A percentile compares a stretch with the other conserved stretches of the same genome.
These are phyloP conservation scores for Royoungia palumana DNA, from an alignment of 768 basidiomycete species.

Conservation along the genomic window DNA sequence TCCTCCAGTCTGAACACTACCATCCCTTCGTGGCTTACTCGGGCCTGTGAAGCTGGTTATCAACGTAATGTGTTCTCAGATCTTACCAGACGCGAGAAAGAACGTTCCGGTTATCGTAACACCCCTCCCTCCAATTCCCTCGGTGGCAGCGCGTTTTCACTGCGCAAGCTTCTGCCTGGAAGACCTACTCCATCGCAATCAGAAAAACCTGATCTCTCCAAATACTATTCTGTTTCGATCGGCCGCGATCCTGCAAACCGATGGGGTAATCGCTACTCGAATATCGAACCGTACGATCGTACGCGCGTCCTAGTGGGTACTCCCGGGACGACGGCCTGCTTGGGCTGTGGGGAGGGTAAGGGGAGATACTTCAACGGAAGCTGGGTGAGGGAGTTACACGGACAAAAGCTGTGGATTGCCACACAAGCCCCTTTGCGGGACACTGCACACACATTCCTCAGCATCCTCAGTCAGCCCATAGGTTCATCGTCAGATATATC, in stretches of 20 bases:
- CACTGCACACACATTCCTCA: slow-evolving; percentile 76
- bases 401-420: slow-evolving; percentile 81
- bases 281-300: slow-evolving; percentile 79
- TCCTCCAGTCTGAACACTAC: not conserved
- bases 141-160: not conserved
- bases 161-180: slow-evolving; percentile 3
- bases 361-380: slow-evolving; percentile 78
- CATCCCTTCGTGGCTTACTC: slow-evolving; percentile 17
- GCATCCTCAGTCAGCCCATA: slow-evolving; percentile 53
- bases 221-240: slow-evolving; percentile 56
- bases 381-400: slow-evolving; percentile 75
- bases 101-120: slow-evolving; percentile 31
- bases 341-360: slow-evolving; percentile 21
- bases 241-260: slow-evolving; percentile 45
- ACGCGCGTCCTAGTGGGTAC: slow-evolving; percentile 61
- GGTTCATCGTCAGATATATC: slow-evolving; percentile 31
- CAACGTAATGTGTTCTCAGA: slow-evolving; percentile 32
- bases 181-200: slow-evolving; percentile 9
- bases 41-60: slow-evolving; percentile 8
- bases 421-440: slow-evolving; percentile 74
- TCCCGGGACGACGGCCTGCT: slow-evolving; percentile 9
- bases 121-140: slow-evolving; percentile 8
- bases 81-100: slow-evolving; percentile 38
- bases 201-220: slow-evolving; percentile 20
- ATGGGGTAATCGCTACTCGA: slow-evolving; percentile 62